Base-by-base conservation (phyloP, 352 stramenopile genomes). In the Phytophthora boehmeriae region DNA sequence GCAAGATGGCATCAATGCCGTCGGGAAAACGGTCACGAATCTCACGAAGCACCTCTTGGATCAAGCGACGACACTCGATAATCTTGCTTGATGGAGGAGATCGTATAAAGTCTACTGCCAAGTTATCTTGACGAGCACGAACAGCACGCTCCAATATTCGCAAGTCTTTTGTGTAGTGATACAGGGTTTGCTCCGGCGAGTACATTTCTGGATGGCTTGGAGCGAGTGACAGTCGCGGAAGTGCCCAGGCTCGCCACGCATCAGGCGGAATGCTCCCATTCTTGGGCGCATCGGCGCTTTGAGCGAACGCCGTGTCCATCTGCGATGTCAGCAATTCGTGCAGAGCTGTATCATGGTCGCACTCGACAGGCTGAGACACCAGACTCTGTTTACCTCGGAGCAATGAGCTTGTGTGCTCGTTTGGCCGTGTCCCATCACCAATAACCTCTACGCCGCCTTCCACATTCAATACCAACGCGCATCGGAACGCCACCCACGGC, bases 111-210 rank as follows among this genome's bases (percentile, higher is more conserved):
- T 92, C 81, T 1, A 74, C 69, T 27, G 66, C 71, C 1, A 72
- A 25, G 27, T 75, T 66, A 10, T 68, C 39, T 17, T 67, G 36
- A 5, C 75, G 63, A 32, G 80, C 76, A 11, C 54, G 42, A 9
- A 80, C 67, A 22, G 80, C 58, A 6, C 69, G 62, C 13, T 66
- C 57, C 22, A 89, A 70, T 19, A 80, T 76, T 19, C 56, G 51
- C 25, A 84, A 22, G 22, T 88, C 80, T 16, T 90, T 92, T 28
- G 79, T 86, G 68, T 92, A 90, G 20, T 92, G 83, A 41, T 90
- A 92, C 56, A 89, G 43, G 14, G 76, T 82, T 63, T 93, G 83
- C 46, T 86, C 78, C 16, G 54, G 59, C 20, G 73, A 73, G 62
- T 93, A 91, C 79, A 83, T 86, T 39, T 73, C 70, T 8, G 61